Conservation (phyloP, 2,329 filamentous ascomycete species). For the Nemania sp. region DNA sequence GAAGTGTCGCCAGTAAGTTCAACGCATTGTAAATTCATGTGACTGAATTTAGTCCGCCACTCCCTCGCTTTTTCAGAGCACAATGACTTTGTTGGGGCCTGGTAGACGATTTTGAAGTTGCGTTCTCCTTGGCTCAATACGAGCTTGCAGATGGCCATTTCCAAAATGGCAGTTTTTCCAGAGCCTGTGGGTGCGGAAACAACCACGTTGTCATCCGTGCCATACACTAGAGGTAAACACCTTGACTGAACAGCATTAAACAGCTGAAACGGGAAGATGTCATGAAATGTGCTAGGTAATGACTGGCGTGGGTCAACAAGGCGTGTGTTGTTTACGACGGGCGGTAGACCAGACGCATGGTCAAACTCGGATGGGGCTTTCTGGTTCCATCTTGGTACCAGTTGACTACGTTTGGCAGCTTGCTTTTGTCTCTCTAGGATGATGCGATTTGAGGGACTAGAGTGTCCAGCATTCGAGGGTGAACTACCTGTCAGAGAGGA, state of each 20-base stretch:
- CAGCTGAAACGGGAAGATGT: slow-evolving; percentile 71
- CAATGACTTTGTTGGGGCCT: slow-evolving; percentile 82
- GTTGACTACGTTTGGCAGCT: slow-evolving; percentile 17
- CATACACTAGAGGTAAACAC: slow-evolving; percentile 70
- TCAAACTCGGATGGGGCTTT: slow-evolving; percentile 33
- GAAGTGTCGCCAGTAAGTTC: slow-evolving; percentile 85
- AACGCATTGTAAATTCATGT: slow-evolving; percentile 69
- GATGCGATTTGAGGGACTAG: slow-evolving; percentile 39
- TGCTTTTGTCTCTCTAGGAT: slow-evolving; percentile 28
- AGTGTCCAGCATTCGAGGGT: slow-evolving; percentile 31
- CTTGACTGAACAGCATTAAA: slow-evolving; percentile 87
- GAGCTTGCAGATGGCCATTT: slow-evolving; percentile 79
- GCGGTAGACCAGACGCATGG: slow-evolving; percentile 39
- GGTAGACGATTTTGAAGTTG: slow-evolving; percentile 81
- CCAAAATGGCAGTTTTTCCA: slow-evolving; percentile 81
- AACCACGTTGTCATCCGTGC: slow-evolving; percentile 74
- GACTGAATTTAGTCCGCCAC: slow-evolving; percentile 75
- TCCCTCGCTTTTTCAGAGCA: slow-evolving; percentile 78
- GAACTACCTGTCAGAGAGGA: slow-evolving; percentile 34
- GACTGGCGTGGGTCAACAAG: slow-evolving; percentile 51
- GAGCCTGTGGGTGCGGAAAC: slow-evolving; percentile 83
- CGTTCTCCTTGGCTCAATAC: slow-evolving; percentile 58
- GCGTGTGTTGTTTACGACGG: slow-evolving; percentile 46
- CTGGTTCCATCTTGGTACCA: slow-evolving; percentile 28
- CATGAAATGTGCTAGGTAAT: slow-evolving; percentile 70